Base-by-base conservation (phyloP, 2,329 filamentous ascomycete genomes). In the Fusarium setosum region DNA sequence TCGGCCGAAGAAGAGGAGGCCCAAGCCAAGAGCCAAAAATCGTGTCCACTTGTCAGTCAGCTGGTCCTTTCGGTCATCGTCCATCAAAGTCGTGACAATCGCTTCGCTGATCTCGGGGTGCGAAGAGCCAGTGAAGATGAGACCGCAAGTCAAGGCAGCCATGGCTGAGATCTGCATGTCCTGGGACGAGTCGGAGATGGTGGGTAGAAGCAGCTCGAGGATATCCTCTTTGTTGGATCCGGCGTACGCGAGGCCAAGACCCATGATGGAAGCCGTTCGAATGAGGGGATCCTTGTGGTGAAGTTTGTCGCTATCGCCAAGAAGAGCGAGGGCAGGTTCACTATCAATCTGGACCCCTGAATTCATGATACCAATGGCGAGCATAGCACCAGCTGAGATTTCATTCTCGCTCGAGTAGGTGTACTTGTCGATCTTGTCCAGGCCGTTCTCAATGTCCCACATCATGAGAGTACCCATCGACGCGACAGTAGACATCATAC, bases 1-100 rank as follows among this genome's bases (percentile, higher is more conserved):
- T 67, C 93, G 91, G 35, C 96, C 96, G 72, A 99, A 98, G 86
- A 94, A 99, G 24, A 99, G 85, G 23, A 99, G 86, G 2, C 95
- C 96, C 64, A 99, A 86, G 67, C 96, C 96, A 38, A 99, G 90
- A 18, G 93, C 94, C 82, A 99, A 91, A 82, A 99, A 99, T 17
- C 96, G 90, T 29, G 94, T 96, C 96, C 96, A 99, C 81, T 98
- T 99, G 81, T 98, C 93, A 70, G 96, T 97, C 61, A 99, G 84
- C 77, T 97, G 94, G 73, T 88, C 90, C 80, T 92, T 91, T 57
- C 94, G 89, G 61, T 98, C 95, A 59, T 98, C 95, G 69, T 99
- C 96, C 79, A 99, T 88, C 70, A 99, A 84, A 1, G 95, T 97
- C 56, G 92, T 93, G 53, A 98, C 90, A 70, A 99, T 96, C 10